Percentiles rank a stretch among this genome's conserved stretches.
phyloP scores from a whole-genome alignment of 805 yeast genomes.

The Metschnikowia anglica region DNA sequence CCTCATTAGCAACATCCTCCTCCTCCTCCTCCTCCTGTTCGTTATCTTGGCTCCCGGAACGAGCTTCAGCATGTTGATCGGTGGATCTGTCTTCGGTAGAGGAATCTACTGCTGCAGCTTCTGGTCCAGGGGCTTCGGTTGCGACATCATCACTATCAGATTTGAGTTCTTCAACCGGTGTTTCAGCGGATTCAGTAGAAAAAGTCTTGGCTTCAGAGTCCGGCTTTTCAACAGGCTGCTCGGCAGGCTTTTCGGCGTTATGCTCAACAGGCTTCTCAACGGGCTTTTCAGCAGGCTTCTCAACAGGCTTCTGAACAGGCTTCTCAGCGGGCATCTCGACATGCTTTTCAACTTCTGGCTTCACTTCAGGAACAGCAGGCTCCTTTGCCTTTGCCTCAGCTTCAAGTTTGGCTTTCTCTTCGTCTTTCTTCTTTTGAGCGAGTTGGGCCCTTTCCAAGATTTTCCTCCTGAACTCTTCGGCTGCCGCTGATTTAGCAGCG shows the following conservation, averaged over 20 bases:
- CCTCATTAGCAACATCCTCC: conserved; percentile 5
- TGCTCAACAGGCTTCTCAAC: conserved; percentile 18
- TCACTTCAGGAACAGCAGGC: conserved; percentile 7
- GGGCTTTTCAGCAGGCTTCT: conserved; percentile 6
- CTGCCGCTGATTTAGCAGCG: conserved; percentile 21
- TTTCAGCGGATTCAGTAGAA: background rate
- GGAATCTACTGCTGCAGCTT: background rate
- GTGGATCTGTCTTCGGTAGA: background rate
- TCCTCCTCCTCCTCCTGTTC: conserved; percentile 10
- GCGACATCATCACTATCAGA: background rate
- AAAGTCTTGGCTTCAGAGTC: background rate
- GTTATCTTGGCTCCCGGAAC: background rate
- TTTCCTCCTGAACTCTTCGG: conserved; percentile 40
- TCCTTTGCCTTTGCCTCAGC: conserved; percentile 12
- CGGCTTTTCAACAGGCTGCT: conserved; percentile 1
- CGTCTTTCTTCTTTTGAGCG: conserved; percentile 22
- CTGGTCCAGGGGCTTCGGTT: background rate
- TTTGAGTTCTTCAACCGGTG: background rate
- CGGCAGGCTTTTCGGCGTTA: conserved; percentile 10
- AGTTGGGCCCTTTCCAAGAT: conserved; percentile 30
- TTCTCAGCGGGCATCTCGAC: conserved; percentile 7
- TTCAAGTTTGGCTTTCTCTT: conserved; percentile 15
- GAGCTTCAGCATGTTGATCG: background rate
- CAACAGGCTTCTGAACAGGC: conserved; percentile 15
- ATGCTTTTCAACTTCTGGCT: conserved; percentile 11